phyloP scores from a whole-genome alignment of 495 filamentous ascomycete species.

The Neurospora sp. region DNA sequence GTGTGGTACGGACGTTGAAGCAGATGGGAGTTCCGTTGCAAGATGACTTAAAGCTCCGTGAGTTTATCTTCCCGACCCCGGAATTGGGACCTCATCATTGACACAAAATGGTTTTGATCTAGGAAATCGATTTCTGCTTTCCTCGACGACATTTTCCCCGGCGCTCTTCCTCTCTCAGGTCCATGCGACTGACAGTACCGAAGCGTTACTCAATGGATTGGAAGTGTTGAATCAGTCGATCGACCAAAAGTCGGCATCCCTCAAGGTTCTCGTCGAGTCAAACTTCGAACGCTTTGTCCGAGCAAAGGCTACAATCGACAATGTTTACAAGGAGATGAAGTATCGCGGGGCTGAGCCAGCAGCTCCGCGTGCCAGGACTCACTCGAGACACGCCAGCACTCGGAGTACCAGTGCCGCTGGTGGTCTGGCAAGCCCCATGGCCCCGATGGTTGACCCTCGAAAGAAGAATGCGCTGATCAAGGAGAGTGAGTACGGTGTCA shows the following conservation, averaged over 20 bases:
- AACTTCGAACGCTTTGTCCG: constrained; percentile 97
- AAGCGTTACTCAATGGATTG: constrained; percentile 67
- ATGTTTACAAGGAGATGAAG: constrained; percentile 97
- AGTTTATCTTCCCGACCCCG: constrained; percentile 18
- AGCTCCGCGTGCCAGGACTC: constrained; percentile 35
- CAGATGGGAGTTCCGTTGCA: constrained; percentile 71
- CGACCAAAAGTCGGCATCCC: constrained; percentile 89
- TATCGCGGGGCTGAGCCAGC: constrained; percentile 64
- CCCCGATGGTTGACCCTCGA: constrained; percentile 35
- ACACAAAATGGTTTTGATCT: not conserved
- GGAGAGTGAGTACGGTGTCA: constrained; percentile 89
- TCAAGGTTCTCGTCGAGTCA: constrained; percentile 91
- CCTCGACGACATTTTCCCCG: constrained; percentile 90
- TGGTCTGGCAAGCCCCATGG: constrained; percentile 22
- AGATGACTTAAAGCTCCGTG: constrained; percentile 69
- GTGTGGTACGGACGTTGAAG: constrained; percentile 72
- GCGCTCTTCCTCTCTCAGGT: constrained; percentile 84
- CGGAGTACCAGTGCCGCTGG: constrained; percentile 45
- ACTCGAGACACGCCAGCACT: constrained; percentile 52
- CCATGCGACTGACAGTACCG: constrained; percentile 71
- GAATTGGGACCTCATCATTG: not conserved
- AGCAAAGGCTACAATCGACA: constrained; percentile 93
- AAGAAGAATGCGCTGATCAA: constrained; percentile 86
- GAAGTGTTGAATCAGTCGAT: constrained; percentile 79
- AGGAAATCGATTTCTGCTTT: constrained; percentile 89